Evolutionary conservation across 176 grass and related monocot species (phyloP).

Genomic region (Coix lacrymajobi): DNA sequence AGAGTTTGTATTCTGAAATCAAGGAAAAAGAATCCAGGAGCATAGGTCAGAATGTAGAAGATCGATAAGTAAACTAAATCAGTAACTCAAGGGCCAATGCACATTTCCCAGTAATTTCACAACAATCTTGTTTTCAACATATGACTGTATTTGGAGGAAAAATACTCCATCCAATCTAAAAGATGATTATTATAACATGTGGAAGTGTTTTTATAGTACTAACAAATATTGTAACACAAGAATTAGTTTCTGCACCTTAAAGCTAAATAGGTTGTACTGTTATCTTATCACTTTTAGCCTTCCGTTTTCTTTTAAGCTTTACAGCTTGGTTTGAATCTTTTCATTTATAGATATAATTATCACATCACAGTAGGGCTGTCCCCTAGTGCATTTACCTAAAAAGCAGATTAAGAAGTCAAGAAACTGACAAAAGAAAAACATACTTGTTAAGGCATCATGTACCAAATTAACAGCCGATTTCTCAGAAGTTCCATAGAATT

Average conservation of each 20-base stretch:
- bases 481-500: slow-evolving; percentile 96
- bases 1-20: slow-evolving; percentile 69
- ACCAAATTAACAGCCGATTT: slow-evolving; percentile 80
- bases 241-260: neutral
- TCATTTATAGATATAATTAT: neutral
- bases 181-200: neutral
- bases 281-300: neutral
- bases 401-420: slow-evolving; percentile 2
- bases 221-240: neutral
- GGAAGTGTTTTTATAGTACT: neutral
- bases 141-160: neutral
- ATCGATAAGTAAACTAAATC: neutral
- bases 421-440: slow-evolving; percentile 24
- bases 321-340: neutral
- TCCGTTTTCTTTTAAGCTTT: neutral
- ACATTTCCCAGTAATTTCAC: neutral
- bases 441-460: slow-evolving; percentile 98
- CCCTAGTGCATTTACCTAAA: neutral
- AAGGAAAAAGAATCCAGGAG: neutral
- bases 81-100: neutral
- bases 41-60: slow-evolving; percentile 13
- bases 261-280: neutral
- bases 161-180: neutral
- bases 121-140: neutral
- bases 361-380: neutral